Evolutionary conservation across 257 asterid genomes (phyloP).

Genomic region (Solanum infundibuliforme): DNA sequence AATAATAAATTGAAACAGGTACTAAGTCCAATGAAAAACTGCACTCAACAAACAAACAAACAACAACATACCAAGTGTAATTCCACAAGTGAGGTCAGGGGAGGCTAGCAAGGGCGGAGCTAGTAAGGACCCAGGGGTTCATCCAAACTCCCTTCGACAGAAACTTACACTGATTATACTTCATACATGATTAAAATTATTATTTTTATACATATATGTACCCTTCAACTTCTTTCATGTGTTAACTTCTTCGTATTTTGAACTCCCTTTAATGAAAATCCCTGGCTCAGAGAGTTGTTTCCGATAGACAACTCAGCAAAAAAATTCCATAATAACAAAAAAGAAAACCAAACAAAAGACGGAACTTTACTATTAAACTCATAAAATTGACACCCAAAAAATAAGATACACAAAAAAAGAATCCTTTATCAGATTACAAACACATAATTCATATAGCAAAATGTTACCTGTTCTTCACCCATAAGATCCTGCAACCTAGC

Average conservation of each 20-base stretch:
- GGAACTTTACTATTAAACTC: neutral
- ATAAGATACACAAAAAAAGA: too few species aligned
- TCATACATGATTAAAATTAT: neutral
- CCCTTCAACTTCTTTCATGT: neutral
- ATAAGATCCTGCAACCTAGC: constrained; percentile 72
- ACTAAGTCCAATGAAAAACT: neutral
- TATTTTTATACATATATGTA: neutral
- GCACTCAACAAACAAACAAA: neutral
- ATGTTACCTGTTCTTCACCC: constrained; percentile 86
- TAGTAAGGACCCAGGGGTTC: neutral
- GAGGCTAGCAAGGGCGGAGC: neutral
- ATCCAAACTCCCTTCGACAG: neutral
- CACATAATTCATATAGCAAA: neutral
- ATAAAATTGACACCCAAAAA: neutral
- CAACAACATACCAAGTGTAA: neutral
- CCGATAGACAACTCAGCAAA: neutral
- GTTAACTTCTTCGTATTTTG: neutral
- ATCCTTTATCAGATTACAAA: neutral
- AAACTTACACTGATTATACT: neutral
- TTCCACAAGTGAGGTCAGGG: neutral
- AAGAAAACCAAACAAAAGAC: neutral
- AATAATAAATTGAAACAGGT: neutral
- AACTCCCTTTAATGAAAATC: too few species aligned
- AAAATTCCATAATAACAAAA: neutral
- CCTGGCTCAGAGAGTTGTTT: neutral